Conservation (phyloP, 2,329 filamentous ascomycete species). For the Alternaria brassicae region DNA sequence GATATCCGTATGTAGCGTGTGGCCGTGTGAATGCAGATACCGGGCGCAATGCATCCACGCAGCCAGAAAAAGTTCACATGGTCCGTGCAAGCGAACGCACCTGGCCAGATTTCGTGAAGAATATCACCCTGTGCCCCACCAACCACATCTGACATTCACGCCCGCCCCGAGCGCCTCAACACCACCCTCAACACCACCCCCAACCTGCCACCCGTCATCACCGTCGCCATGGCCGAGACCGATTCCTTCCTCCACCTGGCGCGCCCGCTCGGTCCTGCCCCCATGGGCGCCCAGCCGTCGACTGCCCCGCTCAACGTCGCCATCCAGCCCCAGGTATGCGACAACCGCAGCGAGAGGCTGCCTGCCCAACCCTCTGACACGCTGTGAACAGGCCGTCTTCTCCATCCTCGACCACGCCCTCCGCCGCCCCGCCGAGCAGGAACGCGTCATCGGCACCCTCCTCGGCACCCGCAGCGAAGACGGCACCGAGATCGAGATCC, state of each 20-base stretch:
- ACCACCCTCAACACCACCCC: constrained; percentile 18
- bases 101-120: constrained; percentile 43
- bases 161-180: constrained; percentile 21
- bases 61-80: constrained; percentile 28
- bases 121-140: constrained; percentile 37
- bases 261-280: constrained; percentile 84
- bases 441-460: constrained; percentile 95
- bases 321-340: constrained; percentile 88
- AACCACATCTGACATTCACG: constrained; percentile 24
- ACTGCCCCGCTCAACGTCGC: constrained; percentile 92
- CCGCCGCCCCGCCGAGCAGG: constrained; percentile 88
- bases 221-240: constrained; percentile 75
- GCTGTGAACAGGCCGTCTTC: constrained; percentile 64
- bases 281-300: constrained; percentile 79
- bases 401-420: constrained; percentile 85
- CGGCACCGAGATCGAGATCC: constrained; percentile 94
- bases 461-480: constrained; percentile 94
- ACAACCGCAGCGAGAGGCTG: constrained; percentile 6
- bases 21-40: no score
- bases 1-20: background rate
- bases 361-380: constrained; percentile 14
- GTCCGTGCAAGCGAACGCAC: constrained; percentile 44
- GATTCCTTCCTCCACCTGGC: constrained; percentile 94
- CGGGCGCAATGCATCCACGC: background rate
- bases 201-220: constrained; percentile 57